A percentile compares a stretch with the other conserved stretches of the same genome.
phyloP scores from a whole-genome alignment of 2,329 filamentous ascomycete species.

The Fusarium camptoceras region DNA sequence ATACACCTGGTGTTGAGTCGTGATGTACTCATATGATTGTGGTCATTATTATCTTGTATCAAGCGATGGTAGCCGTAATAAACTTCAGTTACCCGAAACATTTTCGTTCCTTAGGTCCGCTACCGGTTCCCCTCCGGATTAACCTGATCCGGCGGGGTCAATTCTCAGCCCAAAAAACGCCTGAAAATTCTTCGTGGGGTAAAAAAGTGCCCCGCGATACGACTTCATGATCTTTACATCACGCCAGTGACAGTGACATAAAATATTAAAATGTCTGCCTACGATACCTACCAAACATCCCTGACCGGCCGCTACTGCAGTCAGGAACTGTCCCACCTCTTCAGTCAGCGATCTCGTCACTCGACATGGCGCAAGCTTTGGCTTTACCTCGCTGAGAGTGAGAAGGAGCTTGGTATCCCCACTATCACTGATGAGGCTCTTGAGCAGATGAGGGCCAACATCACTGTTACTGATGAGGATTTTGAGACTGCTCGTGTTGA shows the following conservation, averaged over 20 bases:
- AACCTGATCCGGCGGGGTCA: conserved; percentile 4
- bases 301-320: conserved; percentile 23
- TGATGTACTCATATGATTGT: neutral
- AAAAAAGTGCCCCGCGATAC: conserved; percentile 7
- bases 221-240: conserved; percentile 4
- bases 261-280: conserved; percentile 9
- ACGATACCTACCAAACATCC: conserved; percentile 22
- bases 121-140: conserved; percentile 2
- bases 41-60: neutral
- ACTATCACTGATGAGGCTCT: conserved; percentile 33
- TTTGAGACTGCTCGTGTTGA: conserved; percentile 35
- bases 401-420: conserved; percentile 34
- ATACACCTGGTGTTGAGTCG: conserved; percentile 9
- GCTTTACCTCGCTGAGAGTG: conserved; percentile 29
- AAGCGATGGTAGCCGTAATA: neutral
- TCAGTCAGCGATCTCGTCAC: conserved; percentile 25
- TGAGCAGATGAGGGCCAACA: conserved; percentile 33
- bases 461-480: conserved; percentile 26
- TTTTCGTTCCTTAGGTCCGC: conserved; percentile 6
- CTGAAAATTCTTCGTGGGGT: conserved; percentile 7
- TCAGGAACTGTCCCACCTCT: conserved; percentile 24
- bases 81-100: neutral
- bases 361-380: conserved; percentile 39
- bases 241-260: conserved; percentile 2
- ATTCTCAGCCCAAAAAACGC: neutral